Base-by-base conservation (phyloP, 768 basidiomycete species). In the Macrolepiota albuminosa region DNA sequence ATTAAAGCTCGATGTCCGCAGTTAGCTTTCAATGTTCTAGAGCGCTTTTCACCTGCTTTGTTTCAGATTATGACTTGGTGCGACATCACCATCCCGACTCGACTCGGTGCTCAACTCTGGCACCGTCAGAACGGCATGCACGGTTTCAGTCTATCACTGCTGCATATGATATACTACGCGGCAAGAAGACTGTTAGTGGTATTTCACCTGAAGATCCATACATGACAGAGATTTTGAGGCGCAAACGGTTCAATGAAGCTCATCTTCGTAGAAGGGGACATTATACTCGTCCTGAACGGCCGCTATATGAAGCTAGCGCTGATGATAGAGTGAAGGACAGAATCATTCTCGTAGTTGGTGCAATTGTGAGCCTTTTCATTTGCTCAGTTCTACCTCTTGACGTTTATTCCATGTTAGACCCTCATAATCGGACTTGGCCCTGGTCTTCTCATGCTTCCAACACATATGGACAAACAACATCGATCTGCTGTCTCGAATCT, bases 1-100 rank as follows among this genome's bases (percentile, higher is more conserved):
- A 84, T 91, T 62, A 91, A 90, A 72, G 61, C 79, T 29, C 78
- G 88, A 69, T 90, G 88, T 89, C 66, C 67, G 85, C 76, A 49
- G 37, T 40, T 39, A 56, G 33, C 9, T 33, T 6, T 46, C 8
- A 10, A 26, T 31, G 8, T 42, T 36, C 34, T 26, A 11, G 29
- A 45, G 53, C 26, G 21, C 9, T n/a, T n/a, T 59, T 60, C 18
- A 60, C 37, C 34, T 24, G 43, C 43, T 37, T 46, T 53, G 33
- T 31, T 57, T 9, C 61, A 89, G 89, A 91, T 69, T 90, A 86
- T 65, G 89, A 91, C 34, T 81, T 54, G 14, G 54, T 54, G 54
- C 54, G 85, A 48, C 68, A 76, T 10, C 82, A 90, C 67, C 90
- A 92, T 66, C 89, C 90, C 3, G 89, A 92, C 68, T 83, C 84